These are phyloP conservation scores for Tephrocybe rancida DNA, from an alignment of 768 basidiomycete genomes.

Conservation along the genomic window DNA sequence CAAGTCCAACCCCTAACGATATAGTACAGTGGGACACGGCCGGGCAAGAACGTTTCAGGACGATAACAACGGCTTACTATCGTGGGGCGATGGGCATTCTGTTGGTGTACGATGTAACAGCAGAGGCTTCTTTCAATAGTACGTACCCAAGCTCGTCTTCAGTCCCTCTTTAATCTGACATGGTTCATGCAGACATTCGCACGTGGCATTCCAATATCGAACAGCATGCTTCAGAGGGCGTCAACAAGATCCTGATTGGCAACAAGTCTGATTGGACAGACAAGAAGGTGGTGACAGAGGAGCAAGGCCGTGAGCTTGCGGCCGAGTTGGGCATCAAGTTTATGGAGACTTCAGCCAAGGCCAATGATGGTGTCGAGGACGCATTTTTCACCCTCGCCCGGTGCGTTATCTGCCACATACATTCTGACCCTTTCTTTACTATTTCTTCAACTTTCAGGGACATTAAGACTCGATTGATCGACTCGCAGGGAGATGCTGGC, in stretches of 20 bases:
- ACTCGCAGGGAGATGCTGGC: conserved; percentile 77
- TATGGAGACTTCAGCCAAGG: conserved; percentile 97
- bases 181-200: conserved; percentile 79
- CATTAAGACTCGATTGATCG: conserved; percentile 96
- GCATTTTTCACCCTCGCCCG: conserved; percentile 97
- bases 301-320: conserved; percentile 91
- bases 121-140: conserved; percentile 96
- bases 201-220: conserved; percentile 99
- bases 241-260: conserved; percentile 98
- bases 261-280: conserved; percentile 99
- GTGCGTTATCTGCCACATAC: conserved; percentile 45
- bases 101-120: conserved; percentile 97
- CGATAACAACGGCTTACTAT: conserved; percentile 99
- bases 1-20: conserved; percentile 6
- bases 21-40: conserved; percentile 92
- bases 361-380: conserved; percentile 97
- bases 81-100: conserved; percentile 99
- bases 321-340: conserved; percentile 94
- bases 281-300: conserved; percentile 89
- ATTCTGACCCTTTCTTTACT: background rate
- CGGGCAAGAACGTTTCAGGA: conserved; percentile 97
- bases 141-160: conserved; percentile 30
- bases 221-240: conserved; percentile 97
- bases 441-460: conserved; percentile 59
- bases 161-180: conserved; percentile 3